These are phyloP conservation scores for Ascochyta lentis DNA, from an alignment of 2,329 filamentous ascomycete genomes.

Conservation along the genomic window DNA sequence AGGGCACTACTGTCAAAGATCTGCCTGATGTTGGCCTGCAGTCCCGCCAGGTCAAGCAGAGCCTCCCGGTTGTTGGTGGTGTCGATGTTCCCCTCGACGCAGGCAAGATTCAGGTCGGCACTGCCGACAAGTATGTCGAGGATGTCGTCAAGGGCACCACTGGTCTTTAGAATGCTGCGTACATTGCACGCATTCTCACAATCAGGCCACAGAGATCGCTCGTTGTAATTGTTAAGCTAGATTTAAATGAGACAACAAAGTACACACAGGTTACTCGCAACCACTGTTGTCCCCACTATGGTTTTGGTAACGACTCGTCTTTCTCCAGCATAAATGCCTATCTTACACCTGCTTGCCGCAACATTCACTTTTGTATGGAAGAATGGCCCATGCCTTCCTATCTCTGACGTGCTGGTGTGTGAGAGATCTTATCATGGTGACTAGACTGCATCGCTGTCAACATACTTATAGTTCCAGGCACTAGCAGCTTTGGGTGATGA, in stretches of 20 bases:
- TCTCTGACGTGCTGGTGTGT: too few species aligned
- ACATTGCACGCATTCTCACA: background rate
- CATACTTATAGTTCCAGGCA: too few species aligned
- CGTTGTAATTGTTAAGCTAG: background rate
- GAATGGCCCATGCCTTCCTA: too few species aligned
- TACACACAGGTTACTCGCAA: background rate
- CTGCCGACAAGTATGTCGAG: constrained; percentile 2
- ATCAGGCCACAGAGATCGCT: too few species aligned
- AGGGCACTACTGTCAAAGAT: background rate
- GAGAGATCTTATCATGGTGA: too few species aligned
- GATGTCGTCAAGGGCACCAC: constrained; percentile 5
- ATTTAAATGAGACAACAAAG: background rate
- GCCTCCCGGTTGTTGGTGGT: constrained; percentile 4
- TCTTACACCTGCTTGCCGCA: too few species aligned
- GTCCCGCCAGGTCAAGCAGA: constrained; percentile 2
- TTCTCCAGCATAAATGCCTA: too few species aligned
- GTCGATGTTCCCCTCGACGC: constrained; percentile 5
- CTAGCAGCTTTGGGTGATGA: too few species aligned
- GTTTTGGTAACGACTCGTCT: too few species aligned
- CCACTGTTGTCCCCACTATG: too few species aligned
- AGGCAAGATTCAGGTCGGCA: constrained; percentile 10
- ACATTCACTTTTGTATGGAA: too few species aligned
- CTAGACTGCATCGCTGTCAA: too few species aligned
- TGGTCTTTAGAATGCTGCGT: background rate
- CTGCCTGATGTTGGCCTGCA: constrained; percentile 2